phyloP scores from a whole-genome alignment of 2,329 filamentous ascomycete genomes.

The Pseudogymnoascus pannorum region DNA sequence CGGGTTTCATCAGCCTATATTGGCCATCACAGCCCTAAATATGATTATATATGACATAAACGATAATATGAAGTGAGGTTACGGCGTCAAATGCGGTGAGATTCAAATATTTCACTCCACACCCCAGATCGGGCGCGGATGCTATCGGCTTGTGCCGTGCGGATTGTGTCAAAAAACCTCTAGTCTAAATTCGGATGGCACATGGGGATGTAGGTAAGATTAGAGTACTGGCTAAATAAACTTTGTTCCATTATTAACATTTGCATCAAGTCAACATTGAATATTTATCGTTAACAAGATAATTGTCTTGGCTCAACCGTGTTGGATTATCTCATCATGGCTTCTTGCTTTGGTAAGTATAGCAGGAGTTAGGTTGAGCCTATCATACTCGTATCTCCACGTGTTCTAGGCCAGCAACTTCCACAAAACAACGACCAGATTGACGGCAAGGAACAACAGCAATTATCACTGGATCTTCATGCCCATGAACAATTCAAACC shows the following conservation, averaged over 20 bases:
- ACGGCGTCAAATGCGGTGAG: background rate
- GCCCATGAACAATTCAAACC: background rate
- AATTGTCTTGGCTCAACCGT: background rate
- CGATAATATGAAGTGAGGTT: background rate
- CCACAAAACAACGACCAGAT: background rate
- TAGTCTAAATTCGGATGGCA: constrained; percentile 3
- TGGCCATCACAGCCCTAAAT: constrained; percentile 3
- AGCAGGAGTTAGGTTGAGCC: background rate
- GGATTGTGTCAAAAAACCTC: background rate
- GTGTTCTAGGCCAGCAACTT: background rate
- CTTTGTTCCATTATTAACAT: background rate
- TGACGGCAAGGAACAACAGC: background rate
- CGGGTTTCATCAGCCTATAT: background rate
- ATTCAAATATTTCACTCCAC: background rate
- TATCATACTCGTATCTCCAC: background rate
- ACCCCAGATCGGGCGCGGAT: background rate
- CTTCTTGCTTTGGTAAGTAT: background rate
- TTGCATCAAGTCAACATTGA: background rate
- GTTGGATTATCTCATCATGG: background rate
- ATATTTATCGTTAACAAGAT: background rate
- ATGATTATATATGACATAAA: constrained; percentile 1
- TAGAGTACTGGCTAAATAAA: background rate
- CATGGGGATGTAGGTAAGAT: background rate
- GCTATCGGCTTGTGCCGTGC: background rate
- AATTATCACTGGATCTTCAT: background rate